Conservation (phyloP, 768 basidiomycete species). For the Psilocybe azurescens region DNA sequence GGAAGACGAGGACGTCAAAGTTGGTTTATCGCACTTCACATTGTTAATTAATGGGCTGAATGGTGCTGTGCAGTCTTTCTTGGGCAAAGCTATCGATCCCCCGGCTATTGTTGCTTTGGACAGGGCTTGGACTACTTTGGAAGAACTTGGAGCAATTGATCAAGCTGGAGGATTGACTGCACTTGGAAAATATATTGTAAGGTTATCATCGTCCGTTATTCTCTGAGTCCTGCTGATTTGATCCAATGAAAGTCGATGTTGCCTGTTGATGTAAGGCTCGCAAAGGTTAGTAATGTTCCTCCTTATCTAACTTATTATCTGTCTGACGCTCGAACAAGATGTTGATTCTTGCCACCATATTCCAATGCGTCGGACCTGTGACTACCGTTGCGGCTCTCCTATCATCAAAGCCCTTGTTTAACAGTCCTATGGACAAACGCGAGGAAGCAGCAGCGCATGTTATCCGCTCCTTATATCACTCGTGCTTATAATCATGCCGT, state of each 20-base stretch:
- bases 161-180: constrained; percentile 71
- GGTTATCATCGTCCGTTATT: constrained; percentile 16
- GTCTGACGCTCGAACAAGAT: constrained; percentile 53
- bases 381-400: constrained; percentile 83
- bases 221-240: background rate
- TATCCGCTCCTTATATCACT: background rate
- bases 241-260: constrained; percentile 63
- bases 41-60: background rate
- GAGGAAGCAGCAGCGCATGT: constrained; percentile 77
- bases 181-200: constrained; percentile 79
- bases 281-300: constrained; percentile 57
- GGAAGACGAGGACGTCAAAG: constrained; percentile 80
- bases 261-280: constrained; percentile 88
- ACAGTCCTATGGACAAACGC: constrained; percentile 80
- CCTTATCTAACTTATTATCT: background rate
- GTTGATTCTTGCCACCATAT: constrained; percentile 84
- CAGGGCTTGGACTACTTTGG: constrained; percentile 72
- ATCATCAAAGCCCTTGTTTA: constrained; percentile 88
- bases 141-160: constrained; percentile 81
- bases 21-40: constrained; percentile 29
- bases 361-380: constrained; percentile 82
- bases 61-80: constrained; percentile 49
- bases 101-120: constrained; percentile 79
- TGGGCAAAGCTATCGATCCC: constrained; percentile 82
- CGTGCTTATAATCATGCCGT: background rate